phyloP scores from a whole-genome alignment of 768 basidiomycete genomes.

The Serpula lacrymans region DNA sequence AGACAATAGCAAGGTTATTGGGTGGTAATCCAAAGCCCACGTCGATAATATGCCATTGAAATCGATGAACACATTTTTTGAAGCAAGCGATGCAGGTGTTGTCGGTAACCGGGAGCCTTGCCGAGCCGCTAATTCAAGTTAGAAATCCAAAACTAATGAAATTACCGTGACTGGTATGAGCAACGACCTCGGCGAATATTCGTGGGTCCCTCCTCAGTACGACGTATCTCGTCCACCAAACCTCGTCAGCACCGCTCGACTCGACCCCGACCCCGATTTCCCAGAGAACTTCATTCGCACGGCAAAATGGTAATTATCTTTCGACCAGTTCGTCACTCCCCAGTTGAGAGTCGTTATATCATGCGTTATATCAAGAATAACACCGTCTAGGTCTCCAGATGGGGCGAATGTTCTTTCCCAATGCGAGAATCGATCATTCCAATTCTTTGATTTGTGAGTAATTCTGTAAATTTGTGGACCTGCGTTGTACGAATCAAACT shows the following conservation, averaged over 20 bases:
- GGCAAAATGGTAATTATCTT: slow-evolving; percentile 49
- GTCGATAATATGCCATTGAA: slow-evolving; percentile 10
- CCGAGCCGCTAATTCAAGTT: slow-evolving; percentile 7
- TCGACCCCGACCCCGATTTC: slow-evolving; percentile 20
- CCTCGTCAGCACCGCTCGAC: slow-evolving; percentile 1
- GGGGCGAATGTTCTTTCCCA: slow-evolving; percentile 65
- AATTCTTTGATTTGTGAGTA: slow-evolving; percentile 50
- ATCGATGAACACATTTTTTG: neutral
- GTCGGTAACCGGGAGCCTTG: slow-evolving; percentile 10
- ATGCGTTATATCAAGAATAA: slow-evolving; percentile 1
- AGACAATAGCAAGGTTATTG: no score
- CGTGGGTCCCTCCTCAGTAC: slow-evolving; percentile 32
- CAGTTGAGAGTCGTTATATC: neutral
- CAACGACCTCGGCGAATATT: slow-evolving; percentile 3
- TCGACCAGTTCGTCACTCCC: neutral
- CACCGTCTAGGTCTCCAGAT: slow-evolving; percentile 73
- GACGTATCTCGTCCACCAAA: slow-evolving; percentile 18
- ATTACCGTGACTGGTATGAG: slow-evolving; percentile 12
- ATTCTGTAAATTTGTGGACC: neutral
- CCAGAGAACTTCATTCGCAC: slow-evolving; percentile 49
- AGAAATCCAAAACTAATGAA: no score
- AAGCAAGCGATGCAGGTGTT: slow-evolving; percentile 5
- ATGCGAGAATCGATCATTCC: slow-evolving; percentile 68
- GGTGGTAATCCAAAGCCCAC: slow-evolving; percentile 4
- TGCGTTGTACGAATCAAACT: neutral